phyloP scores from a whole-genome alignment of 352 stramenopile genomes.

The Globisporangium barbulae region DNA sequence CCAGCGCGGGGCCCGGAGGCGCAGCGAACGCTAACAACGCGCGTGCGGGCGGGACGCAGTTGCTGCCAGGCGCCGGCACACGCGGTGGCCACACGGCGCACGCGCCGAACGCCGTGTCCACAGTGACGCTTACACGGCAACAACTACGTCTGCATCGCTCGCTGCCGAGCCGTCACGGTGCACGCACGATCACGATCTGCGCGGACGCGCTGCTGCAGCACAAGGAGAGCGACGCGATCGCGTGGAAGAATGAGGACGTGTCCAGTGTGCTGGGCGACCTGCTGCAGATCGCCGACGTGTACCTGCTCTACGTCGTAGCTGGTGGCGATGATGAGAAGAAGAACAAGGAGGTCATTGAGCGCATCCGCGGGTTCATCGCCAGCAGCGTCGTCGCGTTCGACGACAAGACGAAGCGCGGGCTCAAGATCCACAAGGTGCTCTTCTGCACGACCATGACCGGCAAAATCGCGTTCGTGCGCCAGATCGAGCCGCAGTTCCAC shows the following conservation, averaged over 20 bases:
- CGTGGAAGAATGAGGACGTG: conserved; percentile 47
- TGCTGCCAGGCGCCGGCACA: conserved; percentile 2
- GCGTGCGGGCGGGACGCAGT: conserved; percentile 5
- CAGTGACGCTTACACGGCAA: conserved; percentile 36
- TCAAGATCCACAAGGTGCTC: conserved; percentile 73
- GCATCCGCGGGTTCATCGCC: conserved; percentile 45
- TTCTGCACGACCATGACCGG: conserved; percentile 76
- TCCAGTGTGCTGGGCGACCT: conserved; percentile 54
- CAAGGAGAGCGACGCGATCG: conserved; percentile 26
- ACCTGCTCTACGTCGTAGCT: conserved; percentile 49
- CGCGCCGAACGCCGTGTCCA: conserved; percentile 32
- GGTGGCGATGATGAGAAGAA: conserved; percentile 17
- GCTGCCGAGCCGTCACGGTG: conserved; percentile 59
- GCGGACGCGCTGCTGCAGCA: conserved; percentile 40
- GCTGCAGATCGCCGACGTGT: conserved; percentile 58
- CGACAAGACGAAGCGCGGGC: conserved; percentile 17
- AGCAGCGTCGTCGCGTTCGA: conserved; percentile 26
- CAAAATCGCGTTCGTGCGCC: conserved; percentile 84
- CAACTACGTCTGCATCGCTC: conserved; percentile 56
- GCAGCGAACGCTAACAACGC: conserved; percentile 1
- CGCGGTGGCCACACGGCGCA: conserved; percentile 16
- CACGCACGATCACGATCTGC: conserved; percentile 68
- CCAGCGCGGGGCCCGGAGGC: conserved; percentile 5
- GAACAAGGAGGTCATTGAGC: conserved; percentile 30
- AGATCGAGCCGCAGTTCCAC: conserved; percentile 81